Evolutionary conservation across 169 alveolate species (phyloP), one percentile per base, ranked within the genome.

Genomic region (Eimeria necatrix): DNA sequence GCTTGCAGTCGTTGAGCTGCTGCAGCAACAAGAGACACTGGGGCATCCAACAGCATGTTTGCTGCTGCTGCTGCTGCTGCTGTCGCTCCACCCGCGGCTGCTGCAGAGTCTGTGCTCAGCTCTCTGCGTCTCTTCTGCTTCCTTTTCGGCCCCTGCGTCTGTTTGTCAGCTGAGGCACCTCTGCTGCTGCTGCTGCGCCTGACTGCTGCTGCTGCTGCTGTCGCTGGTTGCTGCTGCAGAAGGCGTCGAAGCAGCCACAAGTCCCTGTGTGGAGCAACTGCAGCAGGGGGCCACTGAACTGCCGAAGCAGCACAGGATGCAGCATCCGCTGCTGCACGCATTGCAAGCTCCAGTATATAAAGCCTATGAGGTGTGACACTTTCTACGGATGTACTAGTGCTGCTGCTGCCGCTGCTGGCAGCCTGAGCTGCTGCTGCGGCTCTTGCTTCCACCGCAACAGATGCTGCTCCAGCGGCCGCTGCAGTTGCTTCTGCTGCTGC

Each of bases 41-140:
- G 61, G 20, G 87, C 87, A n/a, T 49, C 59, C 20, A 12, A 60
- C 87, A 76, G 87, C 87, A 76, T 18, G 3, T 32, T 5, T 76
- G 87, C 87, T 48, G 87, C 87, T 46, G 87, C 41, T 48, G 59
- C 87, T 49, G 59, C 87, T 49, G 87, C 87, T 41, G 59, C 87
- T 46, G 49, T 76, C 8, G 41, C 48, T 49, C 68, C 64, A 6
- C 48, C 61, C 48, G 87, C 48, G 46, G 87, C 10, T 49, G 49
- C 87, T 49, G 87, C 64, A 3, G 87, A 32, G 8, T 76, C 87
- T 48, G 59, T 26, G 22, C 24, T 6, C 18, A n/a, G 59, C 64
- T 76, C 64, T n/a, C 48, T 76, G 22, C 10, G 53, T 3, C 26
- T 10, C 81, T 71, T 71, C 5, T 14, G 52, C 18, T 22, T 10